Evolutionary conservation across 768 basidiomycete species (phyloP), one percentile per base, ranked within the genome.

Genomic region (Tricholoma bakamatsutake): DNA sequence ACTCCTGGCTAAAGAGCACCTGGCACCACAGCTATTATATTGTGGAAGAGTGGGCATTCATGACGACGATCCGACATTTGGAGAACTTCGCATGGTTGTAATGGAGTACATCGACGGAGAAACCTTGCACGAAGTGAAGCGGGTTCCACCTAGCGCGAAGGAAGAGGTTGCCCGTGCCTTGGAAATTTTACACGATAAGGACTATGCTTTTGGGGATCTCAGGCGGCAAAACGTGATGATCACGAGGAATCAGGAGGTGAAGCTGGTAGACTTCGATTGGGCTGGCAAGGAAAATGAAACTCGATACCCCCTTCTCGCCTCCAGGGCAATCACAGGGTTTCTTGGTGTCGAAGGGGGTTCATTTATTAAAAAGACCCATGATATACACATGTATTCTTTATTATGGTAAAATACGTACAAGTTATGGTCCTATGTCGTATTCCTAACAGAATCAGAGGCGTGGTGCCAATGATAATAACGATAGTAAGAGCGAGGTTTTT

Each of bases 21-120:
- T 65, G 39, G 71, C 70, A 13, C 73, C 73, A 2, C 8, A 58
- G 47, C 63, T 76, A 30, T 54, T 64, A 4, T 74, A 73, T 57
- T 66, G 55, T 15, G 69, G 33, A 45, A 17, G 5, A 45, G 42
- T 45, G 42, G 42, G 42, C n/a, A 45, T 45, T 45, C 42, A 15
- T 15, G n/a, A 45, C 5, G 42, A 45, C 5, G 42, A 45, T 78
- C 35, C 15, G 9, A 37, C 35, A 37, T 37, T 37, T 34, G 50
- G 50, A 34, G 50, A 52, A 21, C 3, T 35, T 21, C 28, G 50
- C 35, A 37, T 37, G 35, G 35, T 37, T 11, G 35, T 37, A 37
- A 37, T 37, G 46, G 30, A 12, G 30, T 28, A 48, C 46, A 8
- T 48, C 21, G 46, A 48, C 3, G 46, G 46, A 9, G 12, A 28